Evolutionary conservation across 2,329 filamentous ascomycete genomes (phyloP).

Genomic region (Fusarium sp.): DNA sequence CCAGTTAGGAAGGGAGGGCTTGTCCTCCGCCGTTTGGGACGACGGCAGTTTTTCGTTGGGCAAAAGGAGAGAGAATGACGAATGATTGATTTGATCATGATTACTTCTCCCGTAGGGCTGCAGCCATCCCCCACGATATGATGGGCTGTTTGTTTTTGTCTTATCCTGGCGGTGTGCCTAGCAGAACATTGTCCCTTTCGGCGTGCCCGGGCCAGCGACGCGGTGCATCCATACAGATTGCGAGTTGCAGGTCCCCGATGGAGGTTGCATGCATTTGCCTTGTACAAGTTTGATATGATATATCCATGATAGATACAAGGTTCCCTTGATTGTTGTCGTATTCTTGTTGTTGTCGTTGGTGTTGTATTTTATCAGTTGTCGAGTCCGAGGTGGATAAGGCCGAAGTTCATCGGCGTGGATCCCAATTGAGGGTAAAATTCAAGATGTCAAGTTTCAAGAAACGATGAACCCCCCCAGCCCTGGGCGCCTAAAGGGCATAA

Average conservation of each 20-base stretch:
- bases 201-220: constrained; percentile 32
- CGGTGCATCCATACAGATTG: constrained; percentile 23
- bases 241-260: constrained; percentile 21
- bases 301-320: neutral
- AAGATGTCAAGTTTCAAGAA: constrained; percentile 1
- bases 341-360: neutral
- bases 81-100: neutral
- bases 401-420: neutral
- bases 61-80: neutral
- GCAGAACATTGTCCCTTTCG: constrained; percentile 26
- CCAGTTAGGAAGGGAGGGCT: neutral
- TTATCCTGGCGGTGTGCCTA: constrained; percentile 39
- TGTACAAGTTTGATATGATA: neutral
- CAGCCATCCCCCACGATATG: constrained; percentile 12
- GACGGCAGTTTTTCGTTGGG: constrained; percentile 3
- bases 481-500: neutral
- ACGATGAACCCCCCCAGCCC: neutral
- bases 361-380: neutral
- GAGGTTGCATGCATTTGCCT: constrained; percentile 9
- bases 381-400: neutral
- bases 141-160: constrained; percentile 25
- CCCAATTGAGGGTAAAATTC: neutral
- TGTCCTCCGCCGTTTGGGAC: constrained; percentile 22
- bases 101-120: constrained; percentile 36
- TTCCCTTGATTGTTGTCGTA: constrained; percentile 2